Evolutionary conservation across 75 land plant species (phyloP), one percentile per base, ranked within the genome.

Genomic region (Picea sitchensis): DNA sequence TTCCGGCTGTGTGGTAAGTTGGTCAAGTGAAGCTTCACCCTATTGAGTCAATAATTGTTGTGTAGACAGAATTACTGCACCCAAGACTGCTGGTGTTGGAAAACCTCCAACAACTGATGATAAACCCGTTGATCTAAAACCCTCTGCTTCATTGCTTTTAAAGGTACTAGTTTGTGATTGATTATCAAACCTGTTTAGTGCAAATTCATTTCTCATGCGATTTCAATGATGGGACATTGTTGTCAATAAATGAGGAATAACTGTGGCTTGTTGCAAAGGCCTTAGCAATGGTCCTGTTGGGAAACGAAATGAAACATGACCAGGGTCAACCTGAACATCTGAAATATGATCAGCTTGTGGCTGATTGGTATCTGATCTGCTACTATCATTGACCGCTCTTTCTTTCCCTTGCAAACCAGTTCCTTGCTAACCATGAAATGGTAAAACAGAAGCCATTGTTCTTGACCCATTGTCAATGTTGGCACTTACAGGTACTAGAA

Each of bases 41-140:
- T 26, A 0, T 26, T 26, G 26, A 26, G 26, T 26, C 26, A 26
- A 26, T 26, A 26, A 26, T 0, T 26, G 26, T 26, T 26, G 26
- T 26, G 26, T 26, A 26, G 26, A 26, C 26, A 0, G 26, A 26
- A 92, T 65, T 5, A 93, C 82, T 73, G 90, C 94, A 54, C 96
- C 95, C 80, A 98, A 80, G 57, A 89, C 77, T 79, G 86, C 86
- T 58, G 98, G 94, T 54, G 91, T 85, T 18, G 92, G 87, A 41
- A 87, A 80, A 12, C 86, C 81, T 71, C 80, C 75, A 68, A 61
- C 76, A 7, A 59, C 65, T 59, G 75, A 58, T 17, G 26, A 26
- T 26, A 26, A 26, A 26, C 26, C 26, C 26, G 0, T 26, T 26
- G 26, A 26, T 26, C 26, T 26, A 26, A 26, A 26, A 26, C 26